A percentile compares a stretch with the other conserved stretches of the same genome.
phyloP scores from a whole-genome alignment of 2,329 filamentous ascomycete genomes.

The Claviceps digitariae region DNA sequence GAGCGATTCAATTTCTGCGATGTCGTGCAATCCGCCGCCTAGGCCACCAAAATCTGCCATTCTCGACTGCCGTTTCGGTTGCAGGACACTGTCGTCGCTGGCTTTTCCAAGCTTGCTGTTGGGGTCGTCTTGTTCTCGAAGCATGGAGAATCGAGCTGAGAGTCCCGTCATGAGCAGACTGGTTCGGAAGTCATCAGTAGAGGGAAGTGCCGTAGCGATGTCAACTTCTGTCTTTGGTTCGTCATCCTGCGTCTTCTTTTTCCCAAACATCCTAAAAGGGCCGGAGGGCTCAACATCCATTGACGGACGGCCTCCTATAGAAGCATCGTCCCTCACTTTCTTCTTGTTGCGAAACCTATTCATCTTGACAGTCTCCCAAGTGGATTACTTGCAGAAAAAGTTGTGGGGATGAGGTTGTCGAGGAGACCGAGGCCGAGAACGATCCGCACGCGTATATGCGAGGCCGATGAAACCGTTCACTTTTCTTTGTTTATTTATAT shows the following conservation, averaged over 20 bases:
- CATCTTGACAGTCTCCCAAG: conserved; percentile 27
- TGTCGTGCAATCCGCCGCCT: conserved; percentile 55
- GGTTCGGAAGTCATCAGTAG: conserved; percentile 82
- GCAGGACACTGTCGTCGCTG: conserved; percentile 85
- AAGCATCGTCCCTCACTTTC: conserved; percentile 47
- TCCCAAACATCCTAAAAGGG: conserved; percentile 42
- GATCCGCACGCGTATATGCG: neutral
- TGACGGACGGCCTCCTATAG: conserved; percentile 32
- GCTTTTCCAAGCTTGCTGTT: conserved; percentile 82
- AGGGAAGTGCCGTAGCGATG: conserved; percentile 58
- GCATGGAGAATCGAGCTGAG: conserved; percentile 92
- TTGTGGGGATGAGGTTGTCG: neutral
- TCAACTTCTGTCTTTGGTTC: conserved; percentile 57
- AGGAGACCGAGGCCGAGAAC: neutral
- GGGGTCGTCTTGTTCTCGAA: conserved; percentile 87
- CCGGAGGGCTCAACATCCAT: conserved; percentile 40
- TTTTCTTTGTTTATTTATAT: neutral
- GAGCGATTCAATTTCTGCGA: conserved; percentile 81
- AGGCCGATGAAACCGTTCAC: too few species aligned
- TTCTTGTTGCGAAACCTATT: conserved; percentile 67
- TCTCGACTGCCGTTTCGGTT: conserved; percentile 67
- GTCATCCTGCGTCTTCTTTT: conserved; percentile 39
- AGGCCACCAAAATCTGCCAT: conserved; percentile 53
- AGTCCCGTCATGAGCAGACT: conserved; percentile 92
- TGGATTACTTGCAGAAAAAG: neutral